Evolutionary conservation across 768 basidiomycete genomes (phyloP).

Genomic region (Baorangia bicolor): DNA sequence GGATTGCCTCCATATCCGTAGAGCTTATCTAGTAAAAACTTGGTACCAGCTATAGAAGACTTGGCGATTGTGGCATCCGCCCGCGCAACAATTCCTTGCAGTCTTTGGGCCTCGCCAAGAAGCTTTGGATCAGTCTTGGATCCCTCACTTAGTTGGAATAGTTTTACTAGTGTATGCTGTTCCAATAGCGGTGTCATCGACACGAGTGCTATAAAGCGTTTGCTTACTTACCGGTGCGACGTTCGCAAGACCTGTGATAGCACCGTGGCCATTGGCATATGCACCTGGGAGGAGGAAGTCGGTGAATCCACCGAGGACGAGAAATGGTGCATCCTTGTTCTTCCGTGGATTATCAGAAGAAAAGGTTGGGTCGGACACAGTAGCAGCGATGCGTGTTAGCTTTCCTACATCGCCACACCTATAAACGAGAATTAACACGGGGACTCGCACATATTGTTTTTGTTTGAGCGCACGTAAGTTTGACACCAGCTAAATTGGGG

Average conservation of each 20-base stretch:
- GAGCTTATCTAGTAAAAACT: conserved; percentile 69
- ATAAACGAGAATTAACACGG: conserved; percentile 11
- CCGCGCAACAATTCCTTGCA: conserved; percentile 80
- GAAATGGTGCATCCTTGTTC: conserved; percentile 64
- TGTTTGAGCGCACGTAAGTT: conserved; percentile 70
- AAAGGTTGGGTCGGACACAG: conserved; percentile 59
- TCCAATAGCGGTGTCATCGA: conserved; percentile 2
- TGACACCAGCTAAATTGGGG: conserved; percentile 81
- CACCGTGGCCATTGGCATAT: conserved; percentile 77
- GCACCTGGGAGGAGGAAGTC: conserved; percentile 80
- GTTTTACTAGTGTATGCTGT: conserved; percentile 56
- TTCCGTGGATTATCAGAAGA: conserved; percentile 61
- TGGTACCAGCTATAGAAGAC: conserved; percentile 79
- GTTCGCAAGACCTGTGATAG: conserved; percentile 88
- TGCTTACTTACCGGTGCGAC: conserved; percentile 61
- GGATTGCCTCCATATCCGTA: conserved; percentile 81
- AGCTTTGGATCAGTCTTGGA: conserved; percentile 53
- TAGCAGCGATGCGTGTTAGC: conserved; percentile 77
- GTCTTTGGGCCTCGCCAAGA: conserved; percentile 64
- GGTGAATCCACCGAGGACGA: conserved; percentile 82
- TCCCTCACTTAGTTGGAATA: conserved; percentile 61
- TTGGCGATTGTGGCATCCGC: conserved; percentile 82
- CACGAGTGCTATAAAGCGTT: not conserved
- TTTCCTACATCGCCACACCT: conserved; percentile 94
- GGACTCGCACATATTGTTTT: not conserved